Percentiles rank a stretch among this genome's conserved stretches.
phyloP scores from a whole-genome alignment of 768 basidiomycete species.

The Boletus bicolor region DNA sequence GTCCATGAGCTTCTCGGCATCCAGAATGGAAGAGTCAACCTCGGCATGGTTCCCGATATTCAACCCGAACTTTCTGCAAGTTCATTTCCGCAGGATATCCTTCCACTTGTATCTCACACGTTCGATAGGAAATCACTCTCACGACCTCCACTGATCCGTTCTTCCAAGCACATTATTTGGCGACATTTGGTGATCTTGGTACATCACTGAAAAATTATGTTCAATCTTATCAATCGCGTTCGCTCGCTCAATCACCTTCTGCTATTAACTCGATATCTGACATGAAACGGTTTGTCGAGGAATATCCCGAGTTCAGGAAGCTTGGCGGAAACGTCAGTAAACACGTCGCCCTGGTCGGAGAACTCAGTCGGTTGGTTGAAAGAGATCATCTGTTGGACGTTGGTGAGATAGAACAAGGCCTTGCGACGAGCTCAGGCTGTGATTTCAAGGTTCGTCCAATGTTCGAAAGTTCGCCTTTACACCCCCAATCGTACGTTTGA shows the following conservation, averaged over 20 bases:
- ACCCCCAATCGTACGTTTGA: background rate
- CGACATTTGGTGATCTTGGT: conserved; percentile 96
- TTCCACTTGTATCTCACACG: conserved; percentile 11
- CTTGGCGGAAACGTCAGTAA: conserved; percentile 98
- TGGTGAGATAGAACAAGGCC: conserved; percentile 93
- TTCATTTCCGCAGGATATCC: conserved; percentile 10
- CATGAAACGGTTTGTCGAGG: conserved; percentile 97
- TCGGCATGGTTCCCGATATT: conserved; percentile 81
- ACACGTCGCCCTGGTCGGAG: conserved; percentile 95
- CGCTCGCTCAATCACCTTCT: conserved; percentile 69
- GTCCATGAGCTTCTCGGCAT: conserved; percentile 95
- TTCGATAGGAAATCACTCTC: conserved; percentile 82
- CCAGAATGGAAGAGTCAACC: conserved; percentile 87
- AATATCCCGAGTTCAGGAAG: conserved; percentile 96
- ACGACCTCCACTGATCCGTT: conserved; percentile 91
- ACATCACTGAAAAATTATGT: conserved; percentile 90
- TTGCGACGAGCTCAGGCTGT: conserved; percentile 87
- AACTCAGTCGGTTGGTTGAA: conserved; percentile 87
- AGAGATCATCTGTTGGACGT: conserved; percentile 83
- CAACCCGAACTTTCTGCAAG: conserved; percentile 79
- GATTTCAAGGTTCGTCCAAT: conserved; percentile 69
- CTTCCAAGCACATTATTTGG: conserved; percentile 84
- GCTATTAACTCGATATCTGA: conserved; percentile 91
- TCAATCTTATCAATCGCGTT: conserved; percentile 84
- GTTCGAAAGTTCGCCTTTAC: background rate